Evolutionary conservation across 2,329 filamentous ascomycete species (phyloP), one percentile per base, ranked within the genome.

Genomic region (Colletotrichum lupini): DNA sequence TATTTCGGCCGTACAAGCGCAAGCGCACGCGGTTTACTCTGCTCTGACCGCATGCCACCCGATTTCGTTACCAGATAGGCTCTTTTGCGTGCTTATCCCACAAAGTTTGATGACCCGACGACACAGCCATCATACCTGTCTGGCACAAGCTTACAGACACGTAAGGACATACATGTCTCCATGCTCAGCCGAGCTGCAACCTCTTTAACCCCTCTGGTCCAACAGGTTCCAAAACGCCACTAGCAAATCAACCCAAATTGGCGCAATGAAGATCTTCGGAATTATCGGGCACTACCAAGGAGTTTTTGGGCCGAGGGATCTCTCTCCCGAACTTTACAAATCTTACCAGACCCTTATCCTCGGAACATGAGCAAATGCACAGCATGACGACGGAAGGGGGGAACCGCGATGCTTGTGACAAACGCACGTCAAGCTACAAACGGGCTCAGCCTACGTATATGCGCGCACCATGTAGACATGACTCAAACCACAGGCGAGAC

Each of bases 181-280:
- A n/a, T 58, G 32, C 24, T 60, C 46, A 30, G 58, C 24, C 66
- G 58, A 63, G 66, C 58, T 68, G 66, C 58, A 53, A 46, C 56
- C 26, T 52, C 12, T 53, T 61, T 2, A 11, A 22, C 56, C 26
- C 22, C 14, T 24, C 28, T 63, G 26, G 28, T 22, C 55, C 26
- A n/a, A n/a, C 28, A 42, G 35, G 11, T 32, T 12, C n/a, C 37
- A 22, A 14, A 35, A 30, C 35, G 42, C 30, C 6, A 32, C 60
- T 37, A 59, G 12, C 28, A 30, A 58, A n/a, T 49, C 42, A 22
- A 49, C 19, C 55, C 26, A 65, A 8, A 32, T 37, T 66, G 67
- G 53, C 37, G 67, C 67, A 30, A 70, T 55, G 37, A 24, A 55
- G 55, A 70, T 66, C 67, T 49, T 66, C 67, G 61, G 26, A 37